Base-by-base conservation (phyloP, 2,329 filamentous ascomycete genomes). In the Trichophyton mentagrophytes region DNA sequence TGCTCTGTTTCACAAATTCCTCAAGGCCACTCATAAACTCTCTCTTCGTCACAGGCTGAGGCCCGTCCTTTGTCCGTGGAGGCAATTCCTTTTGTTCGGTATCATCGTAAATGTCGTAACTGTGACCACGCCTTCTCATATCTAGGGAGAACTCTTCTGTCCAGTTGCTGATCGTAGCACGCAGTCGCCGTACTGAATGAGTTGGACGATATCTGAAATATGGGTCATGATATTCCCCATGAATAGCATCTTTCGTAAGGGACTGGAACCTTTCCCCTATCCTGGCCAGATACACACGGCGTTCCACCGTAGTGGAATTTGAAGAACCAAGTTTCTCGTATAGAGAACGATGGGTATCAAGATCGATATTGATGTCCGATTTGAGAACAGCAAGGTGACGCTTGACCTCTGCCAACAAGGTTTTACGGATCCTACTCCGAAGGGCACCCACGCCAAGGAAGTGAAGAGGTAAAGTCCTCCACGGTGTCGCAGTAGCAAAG, bases 301-400 rank as follows among this genome's bases (percentile, higher is more conserved):
- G 64, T 33, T 66, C 64, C 20, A 61, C 47, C 11, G 22, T 57
- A 3, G 65, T 71, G 1, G 64, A 55, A 17, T 69, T 68, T 2
- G 67, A 38, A 4, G 55, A 15, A 1, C 69, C 70, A 0, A 75
- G 61, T 49, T 68, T 68, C 0, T 62, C 42, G 1, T 72, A 56
- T 11, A 57, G 62, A 1, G 53, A 20, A 3, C 73, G 66, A 59
- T 76, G 78, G 0, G 68, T 66, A 0, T 70, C n/a, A 67, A 69
- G 58, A 66, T 71, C 63, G 65, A 62, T 33, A 61, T 74, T 49
- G 63, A 76, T 64, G 42, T 75, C 70, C 62, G 66, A 51, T 65
- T 78, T 65, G 66, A 80, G 1, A 33, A 57, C 65, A 0, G 74
- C 72, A 8, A 76, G 65, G 36, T 72, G 69, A 0, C 59, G 62